Conservation (phyloP, 805 yeast species). For the Tetrapisispora fleetii region DNA sequence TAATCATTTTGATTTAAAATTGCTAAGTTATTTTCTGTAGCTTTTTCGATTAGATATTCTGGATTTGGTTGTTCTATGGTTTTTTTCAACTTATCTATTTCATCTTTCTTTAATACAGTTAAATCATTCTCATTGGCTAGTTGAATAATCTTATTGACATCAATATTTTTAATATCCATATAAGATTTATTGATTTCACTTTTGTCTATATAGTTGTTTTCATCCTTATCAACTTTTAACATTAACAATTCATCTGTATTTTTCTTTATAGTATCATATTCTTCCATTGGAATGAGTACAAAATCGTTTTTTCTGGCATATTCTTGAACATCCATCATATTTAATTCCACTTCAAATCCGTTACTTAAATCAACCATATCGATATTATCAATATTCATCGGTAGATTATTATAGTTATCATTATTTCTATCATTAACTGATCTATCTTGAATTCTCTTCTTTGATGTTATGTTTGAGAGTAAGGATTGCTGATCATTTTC, state of each 20-base stretch:
- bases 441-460: no score
- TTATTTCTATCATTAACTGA: background rate
- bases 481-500: background rate
- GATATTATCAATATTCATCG: background rate
- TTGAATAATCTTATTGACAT: background rate
- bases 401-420: no score
- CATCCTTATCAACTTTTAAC: background rate
- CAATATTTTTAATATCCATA: background rate
- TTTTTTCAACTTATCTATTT: conserved; percentile 16
- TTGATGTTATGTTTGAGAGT: background rate
- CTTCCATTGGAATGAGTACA: conserved; percentile 7
- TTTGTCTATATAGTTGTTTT: background rate
- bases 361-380: background rate
- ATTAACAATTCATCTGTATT: conserved; percentile 6
- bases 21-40: conserved; percentile 8
- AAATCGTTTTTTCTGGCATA: conserved; percentile 19
- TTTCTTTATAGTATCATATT: conserved; percentile 5
- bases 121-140: background rate
- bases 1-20: conserved; percentile 11
- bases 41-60: conserved; percentile 14
- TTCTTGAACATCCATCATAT: conserved; percentile 20
- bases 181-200: background rate
- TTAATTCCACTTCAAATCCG: background rate
- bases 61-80: conserved; percentile 16
- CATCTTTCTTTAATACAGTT: conserved; percentile 7